Conservation (phyloP, 805 yeast genomes). For the Kazachstania africana region DNA sequence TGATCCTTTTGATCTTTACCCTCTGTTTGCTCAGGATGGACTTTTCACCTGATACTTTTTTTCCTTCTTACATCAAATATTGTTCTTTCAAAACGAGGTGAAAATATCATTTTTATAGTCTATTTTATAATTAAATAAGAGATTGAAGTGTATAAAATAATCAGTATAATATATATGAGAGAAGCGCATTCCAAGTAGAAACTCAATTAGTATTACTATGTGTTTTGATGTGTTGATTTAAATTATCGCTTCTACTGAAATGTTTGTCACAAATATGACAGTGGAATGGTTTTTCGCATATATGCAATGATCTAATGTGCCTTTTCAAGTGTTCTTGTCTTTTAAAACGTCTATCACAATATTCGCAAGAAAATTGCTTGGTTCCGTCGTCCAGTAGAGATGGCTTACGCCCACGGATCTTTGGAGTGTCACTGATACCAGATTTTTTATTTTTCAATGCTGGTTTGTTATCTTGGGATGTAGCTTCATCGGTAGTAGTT, state of each 20-base stretch:
- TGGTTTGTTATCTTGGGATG: background rate
- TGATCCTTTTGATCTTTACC: conserved; percentile 49
- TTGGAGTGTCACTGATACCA: conserved; percentile 5
- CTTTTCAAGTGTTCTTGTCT: conserved; percentile 71
- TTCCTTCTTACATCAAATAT: too few species aligned
- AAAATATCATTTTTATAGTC: too few species aligned
- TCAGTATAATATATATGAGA: background rate
- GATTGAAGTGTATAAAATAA: too few species aligned
- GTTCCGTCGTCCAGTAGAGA: conserved; percentile 43
- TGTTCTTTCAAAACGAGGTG: too few species aligned
- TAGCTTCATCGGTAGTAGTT: background rate
- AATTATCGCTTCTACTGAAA: conserved; percentile 55
- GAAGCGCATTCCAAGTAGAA: too few species aligned
- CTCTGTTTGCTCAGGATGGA: conserved; percentile 31
- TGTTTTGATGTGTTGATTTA: conserved; percentile 54
- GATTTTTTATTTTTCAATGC: conserved; percentile 1
- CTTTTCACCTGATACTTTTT: background rate
- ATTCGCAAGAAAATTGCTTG: conserved; percentile 52
- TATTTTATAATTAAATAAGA: too few species aligned
- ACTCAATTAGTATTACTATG: too few species aligned
- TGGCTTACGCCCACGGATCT: conserved; percentile 56
- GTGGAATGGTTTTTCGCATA: conserved; percentile 58
- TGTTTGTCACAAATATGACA: conserved; percentile 52
- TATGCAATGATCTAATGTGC: conserved; percentile 63
- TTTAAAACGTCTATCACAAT: conserved; percentile 54